These are phyloP conservation scores for Pichia rugopelliculosa DNA, from an alignment of 805 yeast genomes.

Conservation along the genomic window DNA sequence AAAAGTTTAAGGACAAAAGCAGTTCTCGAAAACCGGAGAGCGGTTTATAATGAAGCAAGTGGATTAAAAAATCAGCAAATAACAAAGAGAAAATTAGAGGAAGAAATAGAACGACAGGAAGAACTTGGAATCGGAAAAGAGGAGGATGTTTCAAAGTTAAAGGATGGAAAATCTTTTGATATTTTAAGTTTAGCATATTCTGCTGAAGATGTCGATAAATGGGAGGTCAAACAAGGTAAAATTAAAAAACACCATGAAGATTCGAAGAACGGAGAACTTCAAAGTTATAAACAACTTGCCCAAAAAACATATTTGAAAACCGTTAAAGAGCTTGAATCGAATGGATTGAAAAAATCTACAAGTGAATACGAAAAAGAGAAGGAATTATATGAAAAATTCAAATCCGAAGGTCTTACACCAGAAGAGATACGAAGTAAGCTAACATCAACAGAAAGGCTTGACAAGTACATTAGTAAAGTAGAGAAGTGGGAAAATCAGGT, in stretches of 20 bases:
- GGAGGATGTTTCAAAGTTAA: background rate
- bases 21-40: constrained; percentile 9
- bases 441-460: constrained; percentile 32
- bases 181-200: constrained; percentile 40
- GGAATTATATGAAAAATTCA: constrained; percentile 18
- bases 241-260: constrained; percentile 29
- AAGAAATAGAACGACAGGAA: background rate
- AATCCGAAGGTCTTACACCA: constrained; percentile 18
- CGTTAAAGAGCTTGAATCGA: constrained; percentile 28
- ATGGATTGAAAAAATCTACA: constrained; percentile 16
- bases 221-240: constrained; percentile 28
- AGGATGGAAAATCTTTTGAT: constrained; percentile 26
- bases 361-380: constrained; percentile 39
- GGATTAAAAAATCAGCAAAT: background rate
- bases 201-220: constrained; percentile 55
- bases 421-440: constrained; percentile 18
- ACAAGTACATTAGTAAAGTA: constrained; percentile 28
- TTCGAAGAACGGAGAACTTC: constrained; percentile 30
- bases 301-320: constrained; percentile 53
- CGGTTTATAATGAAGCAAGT: constrained; percentile 11
- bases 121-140: background rate
- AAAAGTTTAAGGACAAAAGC: constrained; percentile 4
- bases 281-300: constrained; percentile 50
- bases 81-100: background rate
- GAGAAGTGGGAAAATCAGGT: constrained; percentile 32